Evolutionary conservation across 306 rosid species (phyloP).

Genomic region (Malus orientalis): DNA sequence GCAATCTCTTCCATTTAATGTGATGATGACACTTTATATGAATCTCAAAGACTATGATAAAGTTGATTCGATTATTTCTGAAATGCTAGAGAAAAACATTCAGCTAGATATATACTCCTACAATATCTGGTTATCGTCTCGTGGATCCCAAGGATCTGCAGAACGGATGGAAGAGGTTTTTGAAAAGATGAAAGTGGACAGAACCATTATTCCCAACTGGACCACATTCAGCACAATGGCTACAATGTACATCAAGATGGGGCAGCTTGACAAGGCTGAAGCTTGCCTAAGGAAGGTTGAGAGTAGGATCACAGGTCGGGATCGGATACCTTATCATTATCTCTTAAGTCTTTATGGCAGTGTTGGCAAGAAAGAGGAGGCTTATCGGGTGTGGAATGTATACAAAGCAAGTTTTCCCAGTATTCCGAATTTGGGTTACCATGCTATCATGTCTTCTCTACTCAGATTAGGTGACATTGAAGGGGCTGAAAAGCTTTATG

Average conservation of each 20-base stretch:
- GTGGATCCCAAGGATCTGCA: slow-evolving; percentile 61
- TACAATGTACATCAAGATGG: slow-evolving; percentile 81
- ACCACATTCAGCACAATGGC: slow-evolving; percentile 91
- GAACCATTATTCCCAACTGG: slow-evolving; percentile 68
- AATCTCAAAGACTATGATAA: slow-evolving; percentile 67
- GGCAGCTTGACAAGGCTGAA: slow-evolving; percentile 61
- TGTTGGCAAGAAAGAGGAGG: slow-evolving; percentile 69
- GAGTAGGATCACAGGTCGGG: slow-evolving; percentile 70
- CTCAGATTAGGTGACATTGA: slow-evolving; percentile 67
- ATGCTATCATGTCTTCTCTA: slow-evolving; percentile 65
- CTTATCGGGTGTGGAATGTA: slow-evolving; percentile 72
- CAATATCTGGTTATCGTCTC: slow-evolving; percentile 85
- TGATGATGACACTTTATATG: slow-evolving; percentile 97
- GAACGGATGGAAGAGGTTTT: slow-evolving; percentile 77
- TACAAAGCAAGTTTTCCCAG: slow-evolving; percentile 60
- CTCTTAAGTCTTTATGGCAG: slow-evolving; percentile 77
- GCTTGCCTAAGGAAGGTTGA: slow-evolving; percentile 69
- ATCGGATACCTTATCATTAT: slow-evolving; percentile 81
- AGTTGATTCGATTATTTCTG: slow-evolving; percentile 67
- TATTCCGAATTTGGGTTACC: slow-evolving; percentile 88
- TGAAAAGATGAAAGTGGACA: slow-evolving; percentile 69
- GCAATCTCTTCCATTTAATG: slow-evolving; percentile 75
- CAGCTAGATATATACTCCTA: slow-evolving; percentile 78
- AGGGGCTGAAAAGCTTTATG: slow-evolving; percentile 61
- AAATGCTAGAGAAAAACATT: slow-evolving; percentile 58